Base-by-base conservation (phyloP, 306 rosid genomes). In the Lathyrus oleraceus region DNA sequence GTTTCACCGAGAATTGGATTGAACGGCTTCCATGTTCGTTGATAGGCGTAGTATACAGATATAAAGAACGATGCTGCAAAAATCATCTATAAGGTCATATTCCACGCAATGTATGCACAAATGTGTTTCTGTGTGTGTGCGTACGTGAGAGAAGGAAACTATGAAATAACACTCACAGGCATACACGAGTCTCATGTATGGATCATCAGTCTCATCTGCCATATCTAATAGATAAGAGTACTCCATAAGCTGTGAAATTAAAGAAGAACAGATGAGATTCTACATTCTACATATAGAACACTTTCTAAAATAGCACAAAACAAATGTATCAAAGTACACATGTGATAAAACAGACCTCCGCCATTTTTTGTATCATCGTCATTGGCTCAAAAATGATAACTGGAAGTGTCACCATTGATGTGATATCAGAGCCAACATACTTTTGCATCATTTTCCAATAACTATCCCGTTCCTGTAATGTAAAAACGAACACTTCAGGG, bases 1-100 rank as follows among this genome's bases (percentile, higher is more conserved):
- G 99, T 94, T 82, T 94, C 99, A n/a, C 99, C 99, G 49, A 94
- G 97, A 71, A 94, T 91, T 65, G 99, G 99, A 86, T 94, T 94
- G 82, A 94, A 94, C 43, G 97, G 99, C 83, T 94, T 94, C 99
- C 99, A 94, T 5, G 97, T 91, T 74, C 99, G 76, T 78, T 91
- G 97, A 77, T 74, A 85, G 0, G 95, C 95, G 67, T 88, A 94
- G 73, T 94, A 94, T 67, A 86, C 89, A 17, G 99, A 94, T 84
- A 94, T 88, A 28, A 91, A 91, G 88, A 90, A 94, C 17, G 97
- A 88, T 27, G 99, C 99, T 94, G 92, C 81, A 83, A 82, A 53
- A 75, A 73, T 70, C 61, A 74, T 25, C 30, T n/a, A 13, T 38
- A 25, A 71, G 45, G 60, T 54, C 69, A 69, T 30, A 67, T 51